Base-by-base conservation (phyloP, 768 basidiomycete species). In the Tricholoma flavovirens region DNA sequence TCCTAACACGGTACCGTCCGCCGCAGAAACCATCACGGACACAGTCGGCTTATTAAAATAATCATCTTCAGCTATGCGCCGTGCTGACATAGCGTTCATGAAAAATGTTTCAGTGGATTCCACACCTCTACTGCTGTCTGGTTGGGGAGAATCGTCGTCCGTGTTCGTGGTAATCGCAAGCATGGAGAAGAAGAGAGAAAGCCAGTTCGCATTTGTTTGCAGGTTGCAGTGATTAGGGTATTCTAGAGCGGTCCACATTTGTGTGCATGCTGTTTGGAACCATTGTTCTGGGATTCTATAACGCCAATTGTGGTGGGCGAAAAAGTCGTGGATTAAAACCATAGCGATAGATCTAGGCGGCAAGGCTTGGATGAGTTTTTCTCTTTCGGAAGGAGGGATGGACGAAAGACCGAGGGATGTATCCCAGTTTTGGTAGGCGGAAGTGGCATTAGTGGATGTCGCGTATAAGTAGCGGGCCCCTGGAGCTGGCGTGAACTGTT, bases 251-350 rank as follows among this genome's bases (percentile, higher is more conserved):
- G 58, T 64, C 79, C 77, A 81, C 80, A 80, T 82, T 49, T 72
- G 71, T 22, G 66, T 57, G 51, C 72, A 75, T 2, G 74, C 68
- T n/a, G 65, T 58, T 36, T 66, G 69, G 62, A 82, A 79, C 78
- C 78, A 81, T 19, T 67, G 62, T 60, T 79, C 75, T 5, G 79
- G 77, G 24, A 82, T 73, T 10, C 79, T 78, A 52, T 75, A 80
- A 21, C 76, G 74, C 77, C 77, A 80, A 56, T 81, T 82, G 49
- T 72, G 67, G 45, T 76, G 70, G 17, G 64, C 58, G 66, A 83
- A 80, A 64, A 75, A 82, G 14, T 64, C 60, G 9, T 68, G 62
- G 17, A 74, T 67, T 29, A 80, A 69, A n/a, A 66, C 56, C 54
- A 72, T 62, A 33, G 75, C 65, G 17, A 72, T 61, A 49, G 62